These are phyloP conservation scores for Helianthus tuberosus DNA, from an alignment of 129 eudicot genomes.

Conservation along the genomic window DNA sequence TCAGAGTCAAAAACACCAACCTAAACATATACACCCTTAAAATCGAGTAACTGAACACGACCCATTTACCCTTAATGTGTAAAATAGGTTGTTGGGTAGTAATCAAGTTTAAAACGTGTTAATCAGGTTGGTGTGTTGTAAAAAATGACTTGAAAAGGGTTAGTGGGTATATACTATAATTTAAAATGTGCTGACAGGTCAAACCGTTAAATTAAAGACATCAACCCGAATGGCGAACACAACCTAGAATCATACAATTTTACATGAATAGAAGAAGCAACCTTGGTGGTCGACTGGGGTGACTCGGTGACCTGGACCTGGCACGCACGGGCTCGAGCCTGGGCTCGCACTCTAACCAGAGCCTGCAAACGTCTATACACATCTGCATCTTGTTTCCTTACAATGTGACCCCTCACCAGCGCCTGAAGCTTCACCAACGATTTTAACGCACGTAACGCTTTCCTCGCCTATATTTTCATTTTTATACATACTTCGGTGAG, in stretches of 20 bases:
- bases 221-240: no score
- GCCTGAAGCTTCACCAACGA: constrained; percentile 93
- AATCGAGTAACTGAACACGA: no score
- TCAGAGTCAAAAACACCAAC: no score
- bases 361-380: constrained; percentile 61
- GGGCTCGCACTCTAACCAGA: constrained; percentile 53
- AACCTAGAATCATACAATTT: constrained; percentile 10
- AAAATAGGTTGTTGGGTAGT: no score
- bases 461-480: constrained; percentile 56
- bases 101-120: no score
- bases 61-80: no score
- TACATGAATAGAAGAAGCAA: constrained; percentile 34
- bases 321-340: constrained; percentile 53
- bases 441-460: constrained; percentile 84
- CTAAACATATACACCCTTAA: no score
- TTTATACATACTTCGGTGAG: background rate
- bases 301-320: constrained; percentile 49
- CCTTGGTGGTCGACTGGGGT: constrained; percentile 54
- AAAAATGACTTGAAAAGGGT: no score
- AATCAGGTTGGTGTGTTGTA: no score
- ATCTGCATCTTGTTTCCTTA: constrained; percentile 63
- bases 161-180: no score
- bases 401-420: constrained; percentile 72
- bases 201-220: no score
- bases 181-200: no score